Evolutionary conservation across 805 yeast species (phyloP).

Genomic region (Ogataea pilisensis): DNA sequence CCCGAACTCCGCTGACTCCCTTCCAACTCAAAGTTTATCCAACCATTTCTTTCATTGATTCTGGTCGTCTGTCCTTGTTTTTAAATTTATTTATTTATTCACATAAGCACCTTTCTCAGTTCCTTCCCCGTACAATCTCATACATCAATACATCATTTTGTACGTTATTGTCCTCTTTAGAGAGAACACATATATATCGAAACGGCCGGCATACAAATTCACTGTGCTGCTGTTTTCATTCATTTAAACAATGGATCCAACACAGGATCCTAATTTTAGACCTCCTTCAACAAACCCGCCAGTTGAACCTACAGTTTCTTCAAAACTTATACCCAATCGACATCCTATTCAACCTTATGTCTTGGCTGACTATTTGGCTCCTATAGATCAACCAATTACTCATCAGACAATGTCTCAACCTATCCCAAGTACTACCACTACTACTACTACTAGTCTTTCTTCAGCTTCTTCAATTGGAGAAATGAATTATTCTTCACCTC

Average conservation of each 20-base stretch:
- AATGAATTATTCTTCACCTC: neutral
- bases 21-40: too few relatives aligned
- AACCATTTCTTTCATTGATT: too few relatives aligned
- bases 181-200: too few relatives aligned
- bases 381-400: slow-evolving; percentile 70
- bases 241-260: slow-evolving; percentile 88
- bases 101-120: too few relatives aligned
- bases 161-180: neutral
- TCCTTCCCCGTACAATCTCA: too few relatives aligned
- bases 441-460: neutral
- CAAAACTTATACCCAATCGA: slow-evolving; percentile 64
- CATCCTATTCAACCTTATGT: slow-evolving; percentile 77
- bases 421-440: neutral
- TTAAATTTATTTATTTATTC: too few relatives aligned
- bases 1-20: too few relatives aligned
- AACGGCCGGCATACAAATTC: too few relatives aligned
- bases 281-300: slow-evolving; percentile 73
- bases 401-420: slow-evolving; percentile 34
- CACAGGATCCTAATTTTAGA: slow-evolving; percentile 82
- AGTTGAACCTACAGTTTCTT: slow-evolving; percentile 61
- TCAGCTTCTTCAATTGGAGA: slow-evolving; percentile 1
- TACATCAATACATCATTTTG: too few relatives aligned
- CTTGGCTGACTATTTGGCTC: slow-evolving; percentile 66
- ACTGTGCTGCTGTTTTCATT: too few relatives aligned
- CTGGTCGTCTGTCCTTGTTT: too few relatives aligned